A percentile compares a stretch with the other conserved stretches of the same genome.
phyloP scores from a whole-genome alignment of 495 filamentous ascomycete genomes.

The Podospora australis region DNA sequence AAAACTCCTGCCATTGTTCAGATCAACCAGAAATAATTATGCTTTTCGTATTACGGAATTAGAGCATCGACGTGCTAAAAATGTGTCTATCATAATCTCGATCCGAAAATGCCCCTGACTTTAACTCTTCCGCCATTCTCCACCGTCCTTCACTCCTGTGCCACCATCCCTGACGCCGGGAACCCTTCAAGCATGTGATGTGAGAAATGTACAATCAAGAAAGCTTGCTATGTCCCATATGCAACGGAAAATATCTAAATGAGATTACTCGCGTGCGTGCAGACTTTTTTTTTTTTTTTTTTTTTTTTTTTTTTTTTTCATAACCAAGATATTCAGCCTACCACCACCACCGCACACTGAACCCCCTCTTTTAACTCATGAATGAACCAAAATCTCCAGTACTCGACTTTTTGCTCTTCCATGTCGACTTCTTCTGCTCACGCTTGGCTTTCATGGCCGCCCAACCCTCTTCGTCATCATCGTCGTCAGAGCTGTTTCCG shows the following conservation, averaged over 20 bases:
- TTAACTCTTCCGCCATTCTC: too few relatives aligned
- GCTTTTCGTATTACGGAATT: constrained; percentile 31
- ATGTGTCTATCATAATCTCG: constrained; percentile 36
- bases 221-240: too few relatives aligned
- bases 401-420: constrained; percentile 60
- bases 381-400: constrained; percentile 35
- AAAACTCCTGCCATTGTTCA: too few relatives aligned
- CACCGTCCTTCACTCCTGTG: too few relatives aligned
- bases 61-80: constrained; percentile 26
- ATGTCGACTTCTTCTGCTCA: constrained; percentile 68
- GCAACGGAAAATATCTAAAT: too few relatives aligned
- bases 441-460: constrained; percentile 80
- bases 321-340: too few relatives aligned
- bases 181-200: not conserved
- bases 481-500: constrained; percentile 50
- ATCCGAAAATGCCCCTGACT: too few relatives aligned
- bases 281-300: too few relatives aligned
- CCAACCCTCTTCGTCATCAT: constrained; percentile 79
- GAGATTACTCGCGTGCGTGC: too few relatives aligned
- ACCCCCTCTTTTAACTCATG: constrained; percentile 26
- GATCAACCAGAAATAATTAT: not conserved
- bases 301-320: too few relatives aligned
- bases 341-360: too few relatives aligned
- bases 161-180: not conserved
- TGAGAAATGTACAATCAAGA: not conserved